Evolutionary conservation across 805 yeast genomes (phyloP).

Genomic region (Yamadazyma endophytica): DNA sequence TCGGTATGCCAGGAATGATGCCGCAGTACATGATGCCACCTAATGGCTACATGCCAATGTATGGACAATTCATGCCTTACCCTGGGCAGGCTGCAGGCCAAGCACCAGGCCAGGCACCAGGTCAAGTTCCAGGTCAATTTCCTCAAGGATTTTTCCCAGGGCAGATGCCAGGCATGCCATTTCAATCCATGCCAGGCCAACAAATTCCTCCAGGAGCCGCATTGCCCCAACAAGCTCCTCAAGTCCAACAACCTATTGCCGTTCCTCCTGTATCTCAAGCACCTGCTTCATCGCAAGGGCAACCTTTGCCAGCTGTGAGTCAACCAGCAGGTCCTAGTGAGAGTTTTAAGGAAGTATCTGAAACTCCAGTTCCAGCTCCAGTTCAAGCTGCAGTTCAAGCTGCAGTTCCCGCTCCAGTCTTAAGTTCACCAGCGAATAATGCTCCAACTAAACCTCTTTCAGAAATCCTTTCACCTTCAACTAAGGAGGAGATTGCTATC

Average conservation of each 20-base stretch:
- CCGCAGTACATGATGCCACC: conserved; percentile 16
- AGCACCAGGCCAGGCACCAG: conserved; percentile 10
- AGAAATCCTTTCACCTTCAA: conserved; percentile 10
- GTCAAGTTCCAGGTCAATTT: conserved; percentile 13
- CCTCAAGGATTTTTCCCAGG: conserved; percentile 7
- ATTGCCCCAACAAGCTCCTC: background rate
- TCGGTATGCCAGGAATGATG: conserved; percentile 38
- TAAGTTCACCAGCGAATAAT: background rate
- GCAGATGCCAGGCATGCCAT: conserved; percentile 3
- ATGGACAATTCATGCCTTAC: no score
- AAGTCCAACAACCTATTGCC: conserved; percentile 2
- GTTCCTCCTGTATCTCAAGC: conserved; percentile 1
- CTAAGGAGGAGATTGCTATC: conserved; percentile 8
- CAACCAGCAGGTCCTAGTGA: no score
- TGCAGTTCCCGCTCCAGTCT: background rate
- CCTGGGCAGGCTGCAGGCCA: conserved; percentile 11
- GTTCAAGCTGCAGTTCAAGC: conserved; percentile 2
- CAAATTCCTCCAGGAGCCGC: conserved; percentile 7
- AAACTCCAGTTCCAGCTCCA: conserved; percentile 3
- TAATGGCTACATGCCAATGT: conserved; percentile 13
- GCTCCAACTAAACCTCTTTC: conserved; percentile 8
- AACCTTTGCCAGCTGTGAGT: conserved; percentile 3
- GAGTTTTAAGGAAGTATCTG: no score
- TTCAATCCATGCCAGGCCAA: conserved; percentile 4
- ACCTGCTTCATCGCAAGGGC: background rate